Base-by-base conservation (phyloP, 305 asterid species). In the Fraxinus greggii region DNA sequence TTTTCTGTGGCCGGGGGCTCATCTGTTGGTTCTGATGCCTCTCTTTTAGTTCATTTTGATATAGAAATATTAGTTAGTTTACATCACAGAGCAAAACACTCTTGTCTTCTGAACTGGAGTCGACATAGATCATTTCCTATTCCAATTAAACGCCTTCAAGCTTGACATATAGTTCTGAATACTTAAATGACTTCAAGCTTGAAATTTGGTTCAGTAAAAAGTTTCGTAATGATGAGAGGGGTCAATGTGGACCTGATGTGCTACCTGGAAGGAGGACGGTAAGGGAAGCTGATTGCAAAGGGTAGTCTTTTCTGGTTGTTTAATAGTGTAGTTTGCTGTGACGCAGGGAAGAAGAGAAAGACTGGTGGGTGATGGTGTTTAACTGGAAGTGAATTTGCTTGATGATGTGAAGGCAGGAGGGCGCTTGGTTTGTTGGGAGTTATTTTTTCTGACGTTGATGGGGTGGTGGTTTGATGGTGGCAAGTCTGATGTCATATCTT, bases 1-100 rank as follows among this genome's bases (percentile, higher is more conserved):
- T 21, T 61, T 69, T 77, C 77, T 77, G 73, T 59, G 74, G 74
- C 21, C 21, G 9, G 21, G 19, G 74, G 21, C 17, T 80, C 81
- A 77, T 84, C 77, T 75, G 78, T 80, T 80, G 76, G 21, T 26
- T 61, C 29, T 69, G 78, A 75, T 81, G 78, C 80, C 80, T 85
- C 67, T 79, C 61, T 76, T 81, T 51, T 45, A 21, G 79, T 76
- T 61, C 75, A 79, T n/a, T 51, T 70, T 63, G 48, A 29, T 65
- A 61, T 76, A 80, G 80, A 75, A 75, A 24, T 38, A 28, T 29
- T 65, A 40, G 77, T 79, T 79, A 69, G 70, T 79, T 78, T 69
- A 42, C 79, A 17, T 29, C 45, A 12, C 42, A 31, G 24, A 6
- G 45, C 5, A 36, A 70, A 70, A 36, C 79, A 54, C 81, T 21